Conservation (phyloP, 2,329 filamentous ascomycete genomes). For the Neodidymelliopsis sp. region DNA sequence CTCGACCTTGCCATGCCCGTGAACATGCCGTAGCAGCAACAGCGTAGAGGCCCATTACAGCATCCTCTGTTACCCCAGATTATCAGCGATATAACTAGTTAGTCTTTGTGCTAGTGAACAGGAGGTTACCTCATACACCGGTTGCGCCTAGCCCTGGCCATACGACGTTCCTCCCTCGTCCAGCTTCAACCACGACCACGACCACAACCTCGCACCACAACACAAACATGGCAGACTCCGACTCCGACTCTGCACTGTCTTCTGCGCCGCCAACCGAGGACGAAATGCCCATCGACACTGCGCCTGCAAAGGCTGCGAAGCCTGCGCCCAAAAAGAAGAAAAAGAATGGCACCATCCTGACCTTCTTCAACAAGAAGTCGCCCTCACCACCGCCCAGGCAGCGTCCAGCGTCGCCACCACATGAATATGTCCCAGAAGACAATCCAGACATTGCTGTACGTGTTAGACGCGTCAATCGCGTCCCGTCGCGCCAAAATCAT, state of each 20-base stretch:
- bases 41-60: neutral
- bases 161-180: constrained; percentile 25
- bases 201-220: constrained; percentile 24
- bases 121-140: constrained; percentile 46
- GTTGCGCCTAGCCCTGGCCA: constrained; percentile 36
- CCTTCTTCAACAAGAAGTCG: constrained; percentile 51
- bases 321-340: constrained; percentile 40
- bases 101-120: constrained; percentile 37
- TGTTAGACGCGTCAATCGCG: constrained; percentile 54
- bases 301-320: constrained; percentile 35
- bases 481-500: constrained; percentile 40
- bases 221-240: constrained; percentile 62
- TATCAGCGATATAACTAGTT: constrained; percentile 25
- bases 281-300: constrained; percentile 52
- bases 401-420: constrained; percentile 84
- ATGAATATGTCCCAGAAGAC: constrained; percentile 88
- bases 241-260: constrained; percentile 64
- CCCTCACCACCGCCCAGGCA: constrained; percentile 67
- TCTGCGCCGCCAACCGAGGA: constrained; percentile 67
- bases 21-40: neutral
- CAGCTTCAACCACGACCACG: constrained; percentile 30
- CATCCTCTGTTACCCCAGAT: constrained; percentile 14
- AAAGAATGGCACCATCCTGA: constrained; percentile 45
- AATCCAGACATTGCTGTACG: constrained; percentile 91
- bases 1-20: neutral